phyloP scores from a whole-genome alignment of 257 asterid species.

The Solanum tarijense region DNA sequence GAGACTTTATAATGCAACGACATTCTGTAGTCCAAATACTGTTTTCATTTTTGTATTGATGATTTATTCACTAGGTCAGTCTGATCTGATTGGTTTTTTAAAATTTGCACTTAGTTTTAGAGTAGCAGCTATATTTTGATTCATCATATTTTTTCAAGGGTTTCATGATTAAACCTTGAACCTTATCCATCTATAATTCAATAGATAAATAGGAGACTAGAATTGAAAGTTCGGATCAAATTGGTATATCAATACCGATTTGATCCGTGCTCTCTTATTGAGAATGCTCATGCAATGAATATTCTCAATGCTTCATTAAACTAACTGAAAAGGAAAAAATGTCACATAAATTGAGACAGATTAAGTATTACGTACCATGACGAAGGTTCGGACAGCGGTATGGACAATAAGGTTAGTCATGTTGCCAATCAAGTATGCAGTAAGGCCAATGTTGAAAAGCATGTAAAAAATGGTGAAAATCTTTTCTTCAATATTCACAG shows the following conservation, averaged over 20 bases:
- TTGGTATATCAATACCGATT: no score
- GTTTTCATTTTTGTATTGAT: not conserved
- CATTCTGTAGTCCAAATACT: not conserved
- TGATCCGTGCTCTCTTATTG: not conserved
- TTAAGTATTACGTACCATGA: slow-evolving; percentile 33
- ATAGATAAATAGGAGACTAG: not conserved
- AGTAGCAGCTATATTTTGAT: no score
- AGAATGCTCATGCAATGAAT: not conserved
- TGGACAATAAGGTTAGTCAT: slow-evolving; percentile 95
- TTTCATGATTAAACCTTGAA: not conserved
- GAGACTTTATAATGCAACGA: not conserved
- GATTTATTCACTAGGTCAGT: not conserved
- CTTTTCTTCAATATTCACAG: slow-evolving; percentile 75
- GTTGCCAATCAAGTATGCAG: slow-evolving; percentile 87
- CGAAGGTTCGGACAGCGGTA: slow-evolving; percentile 64
- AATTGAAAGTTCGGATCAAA: not conserved
- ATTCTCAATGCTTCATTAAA: no score
- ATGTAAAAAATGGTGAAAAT: slow-evolving; percentile 69
- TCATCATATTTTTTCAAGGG: not conserved
- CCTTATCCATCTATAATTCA: not conserved
- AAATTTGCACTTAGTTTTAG: no score
- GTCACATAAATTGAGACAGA: not conserved
- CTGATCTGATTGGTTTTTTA: not conserved
- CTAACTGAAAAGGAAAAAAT: not conserved
- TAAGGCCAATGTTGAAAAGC: slow-evolving; percentile 94